Base-by-base conservation (phyloP, 2,329 filamentous ascomycete species). In the Trichophyton mentagrophytes region DNA sequence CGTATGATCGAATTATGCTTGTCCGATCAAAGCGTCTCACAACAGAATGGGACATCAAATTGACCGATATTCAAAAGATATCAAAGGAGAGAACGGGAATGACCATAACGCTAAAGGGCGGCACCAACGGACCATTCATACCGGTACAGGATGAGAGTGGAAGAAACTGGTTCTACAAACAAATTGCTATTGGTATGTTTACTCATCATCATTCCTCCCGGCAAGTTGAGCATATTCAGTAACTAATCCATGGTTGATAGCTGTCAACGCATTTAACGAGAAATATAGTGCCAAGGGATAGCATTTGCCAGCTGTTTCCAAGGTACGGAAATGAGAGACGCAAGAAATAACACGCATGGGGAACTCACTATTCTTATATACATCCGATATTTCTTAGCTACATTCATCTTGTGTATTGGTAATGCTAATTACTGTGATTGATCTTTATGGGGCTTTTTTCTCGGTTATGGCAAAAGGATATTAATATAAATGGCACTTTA, bases 21-120 rank as follows among this genome's bases (percentile, higher is more conserved):
- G 89, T 99, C 64, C 84, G 90, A 66, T 90, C 88, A 58, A 88
- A 90, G 77, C 87, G 87, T 70, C 79, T 99, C 68, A 86, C 84
- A 59, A 91, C 86, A 17, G 92, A 97, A 74, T 99, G 93, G 93
- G 93, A 99, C 69, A 90, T 97, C 9, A 88, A 90, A 27, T 80
- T 99, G 65, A 96, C 93, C 70, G 93, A 99, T 71, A 85, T 99
- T 20, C 91, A 97, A 78, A 97, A 91, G 0, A 97, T 99, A 65
- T 88, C 87, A 53, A 99, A 97, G 78, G 95, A 99, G 79, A 80
- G 93, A 59, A 99, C 93, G 0, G 95, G 93, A 0, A 85, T 99
- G 75, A 91, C 89, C 66, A 83, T 99, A 64, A 86, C 88, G 55
- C 77, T 97, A 65, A 88, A 95, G 66, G 92, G 91, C 9, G 92